phyloP scores from a whole-genome alignment of 345 rosid species.

The Rhizophora mangle region DNA sequence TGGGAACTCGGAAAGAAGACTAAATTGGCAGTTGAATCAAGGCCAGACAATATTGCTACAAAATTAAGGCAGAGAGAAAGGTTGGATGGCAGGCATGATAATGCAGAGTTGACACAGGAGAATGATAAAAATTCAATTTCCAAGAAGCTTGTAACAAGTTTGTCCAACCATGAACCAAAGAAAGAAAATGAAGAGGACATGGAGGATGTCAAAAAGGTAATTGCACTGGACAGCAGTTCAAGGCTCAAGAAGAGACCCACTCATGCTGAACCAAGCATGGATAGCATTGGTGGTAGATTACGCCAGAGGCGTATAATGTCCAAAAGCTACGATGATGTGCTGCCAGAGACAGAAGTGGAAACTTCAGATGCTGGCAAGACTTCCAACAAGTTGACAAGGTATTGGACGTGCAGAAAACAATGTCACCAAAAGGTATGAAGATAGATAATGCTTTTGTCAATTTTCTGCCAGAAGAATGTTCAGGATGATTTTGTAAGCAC shows the following conservation, averaged over 20 bases:
- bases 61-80: conserved; percentile 44
- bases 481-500: no score
- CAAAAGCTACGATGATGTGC: background rate
- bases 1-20: conserved; percentile 21
- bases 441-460: no score
- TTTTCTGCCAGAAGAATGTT: no score
- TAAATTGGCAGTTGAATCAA: conserved; percentile 23
- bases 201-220: background rate
- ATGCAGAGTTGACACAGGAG: background rate
- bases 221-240: background rate
- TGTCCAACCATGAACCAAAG: background rate
- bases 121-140: conserved; percentile 5
- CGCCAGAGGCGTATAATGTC: conserved; percentile 14
- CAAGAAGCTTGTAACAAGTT: background rate
- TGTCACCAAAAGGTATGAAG: no score
- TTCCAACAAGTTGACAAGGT: background rate
- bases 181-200: background rate
- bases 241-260: conserved; percentile 13
- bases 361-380: background rate
- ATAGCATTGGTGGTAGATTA: conserved; percentile 22
- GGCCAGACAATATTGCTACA: conserved; percentile 41
- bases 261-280: conserved; percentile 9
- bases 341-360: background rate
- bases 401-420: no score
- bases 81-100: conserved; percentile 9